Evolutionary conservation across 2,329 filamentous ascomycete species (phyloP).

Genomic region (Kalaharituber pfeilii): DNA sequence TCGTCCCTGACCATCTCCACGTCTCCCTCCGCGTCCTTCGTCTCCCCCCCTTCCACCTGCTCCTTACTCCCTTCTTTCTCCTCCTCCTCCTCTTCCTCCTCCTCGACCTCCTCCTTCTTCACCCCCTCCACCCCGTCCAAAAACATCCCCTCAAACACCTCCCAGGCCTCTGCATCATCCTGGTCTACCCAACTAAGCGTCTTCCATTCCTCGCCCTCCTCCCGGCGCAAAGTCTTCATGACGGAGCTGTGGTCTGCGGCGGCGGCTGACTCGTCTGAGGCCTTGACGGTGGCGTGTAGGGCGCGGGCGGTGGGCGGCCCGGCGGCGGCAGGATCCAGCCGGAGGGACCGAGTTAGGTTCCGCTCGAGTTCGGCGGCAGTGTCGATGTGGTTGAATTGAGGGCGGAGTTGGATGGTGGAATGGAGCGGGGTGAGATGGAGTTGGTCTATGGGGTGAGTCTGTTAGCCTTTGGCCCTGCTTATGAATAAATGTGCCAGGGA

Average conservation of each 20-base stretch:
- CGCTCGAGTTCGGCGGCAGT: constrained; percentile 58
- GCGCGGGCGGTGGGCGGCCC: constrained; percentile 45
- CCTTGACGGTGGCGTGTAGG: constrained; percentile 76
- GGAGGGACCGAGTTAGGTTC: constrained; percentile 28
- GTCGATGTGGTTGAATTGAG: constrained; percentile 85
- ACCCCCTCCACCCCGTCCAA: constrained; percentile 31
- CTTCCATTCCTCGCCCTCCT: constrained; percentile 71
- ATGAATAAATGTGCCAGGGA: not conserved
- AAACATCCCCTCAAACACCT: constrained; percentile 55
- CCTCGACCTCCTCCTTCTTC: too few relatives aligned
- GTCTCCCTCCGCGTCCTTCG: constrained; percentile 12
- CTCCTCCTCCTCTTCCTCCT: not conserved
- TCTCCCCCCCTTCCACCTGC: constrained; percentile 9
- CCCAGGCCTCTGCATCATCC: constrained; percentile 57
- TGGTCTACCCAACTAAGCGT: constrained; percentile 66
- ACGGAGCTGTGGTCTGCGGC: constrained; percentile 46
- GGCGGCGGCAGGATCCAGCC: constrained; percentile 31
- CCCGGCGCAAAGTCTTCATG: constrained; percentile 57
- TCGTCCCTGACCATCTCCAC: constrained; percentile 28
- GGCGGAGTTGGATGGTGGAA: constrained; percentile 71
- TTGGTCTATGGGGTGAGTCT: constrained; percentile 30
- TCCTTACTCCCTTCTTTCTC: constrained; percentile 24
- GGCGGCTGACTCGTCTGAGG: constrained; percentile 37
- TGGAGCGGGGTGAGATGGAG: constrained; percentile 72
- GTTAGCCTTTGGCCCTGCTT: not conserved